Percentiles rank a stretch among this genome's conserved stretches.
phyloP scores from a whole-genome alignment of 2,329 filamentous ascomycete genomes.

The Penicillium janthinellum region DNA sequence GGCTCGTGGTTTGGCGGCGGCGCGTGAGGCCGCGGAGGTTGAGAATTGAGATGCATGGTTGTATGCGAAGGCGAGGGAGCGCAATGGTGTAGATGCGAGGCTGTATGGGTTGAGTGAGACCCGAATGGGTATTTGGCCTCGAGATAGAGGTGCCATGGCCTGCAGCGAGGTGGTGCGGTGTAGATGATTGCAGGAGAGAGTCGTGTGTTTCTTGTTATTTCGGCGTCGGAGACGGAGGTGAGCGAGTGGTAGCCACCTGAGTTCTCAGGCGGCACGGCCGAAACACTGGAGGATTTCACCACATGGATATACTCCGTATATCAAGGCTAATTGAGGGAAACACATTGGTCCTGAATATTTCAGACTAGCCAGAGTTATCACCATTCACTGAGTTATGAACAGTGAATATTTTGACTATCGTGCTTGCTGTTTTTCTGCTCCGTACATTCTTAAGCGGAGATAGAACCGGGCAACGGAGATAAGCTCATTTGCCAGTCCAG shows the following conservation, averaged over 20 bases:
- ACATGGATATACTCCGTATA: neutral
- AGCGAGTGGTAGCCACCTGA: neutral
- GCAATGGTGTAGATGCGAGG: neutral
- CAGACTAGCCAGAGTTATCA: too few species aligned
- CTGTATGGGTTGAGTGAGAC: neutral
- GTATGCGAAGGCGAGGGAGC: neutral
- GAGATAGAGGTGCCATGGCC: conserved; percentile 16
- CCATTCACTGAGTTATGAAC: too few species aligned
- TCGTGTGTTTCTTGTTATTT: neutral
- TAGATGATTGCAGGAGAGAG: neutral
- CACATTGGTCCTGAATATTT: neutral
- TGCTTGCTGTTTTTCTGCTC: too few species aligned
- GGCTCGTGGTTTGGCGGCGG: conserved; percentile 4
- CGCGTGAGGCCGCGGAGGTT: conserved; percentile 19
- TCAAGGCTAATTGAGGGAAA: neutral
- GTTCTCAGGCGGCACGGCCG: neutral
- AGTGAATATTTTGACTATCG: too few species aligned
- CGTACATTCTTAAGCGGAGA: too few species aligned
- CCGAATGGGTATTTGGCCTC: conserved; percentile 10
- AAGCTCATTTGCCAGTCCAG: neutral
- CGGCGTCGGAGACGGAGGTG: neutral
- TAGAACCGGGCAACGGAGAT: neutral
- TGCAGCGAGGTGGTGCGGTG: neutral
- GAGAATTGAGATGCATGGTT: conserved; percentile 14
- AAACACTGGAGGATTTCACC: too few species aligned